These are phyloP conservation scores for Pichia nakasei DNA, from an alignment of 805 yeast species.

Conservation along the genomic window DNA sequence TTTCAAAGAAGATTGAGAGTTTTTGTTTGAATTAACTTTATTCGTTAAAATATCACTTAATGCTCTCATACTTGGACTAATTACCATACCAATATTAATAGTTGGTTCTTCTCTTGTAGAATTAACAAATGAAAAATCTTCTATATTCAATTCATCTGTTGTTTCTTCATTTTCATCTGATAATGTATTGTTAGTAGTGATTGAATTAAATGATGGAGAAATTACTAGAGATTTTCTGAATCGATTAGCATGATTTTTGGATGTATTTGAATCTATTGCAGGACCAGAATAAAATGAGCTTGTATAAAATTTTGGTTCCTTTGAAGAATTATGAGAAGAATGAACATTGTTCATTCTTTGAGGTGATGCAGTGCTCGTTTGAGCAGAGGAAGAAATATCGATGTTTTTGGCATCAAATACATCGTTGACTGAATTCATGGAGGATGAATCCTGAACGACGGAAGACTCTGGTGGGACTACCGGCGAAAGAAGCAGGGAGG, in stretches of 20 bases:
- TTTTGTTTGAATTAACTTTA: slow-evolving; percentile 12
- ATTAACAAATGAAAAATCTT: background rate
- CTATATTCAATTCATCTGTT: slow-evolving; percentile 1
- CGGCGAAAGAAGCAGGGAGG: background rate
- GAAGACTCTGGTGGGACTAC: background rate
- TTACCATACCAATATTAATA: slow-evolving; percentile 22
- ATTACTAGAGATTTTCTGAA: slow-evolving; percentile 25
- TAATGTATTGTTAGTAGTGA: slow-evolving; percentile 8
- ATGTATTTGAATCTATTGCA: slow-evolving; percentile 10
- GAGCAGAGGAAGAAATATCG: slow-evolving; percentile 30
- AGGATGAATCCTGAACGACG: slow-evolving; percentile 16
- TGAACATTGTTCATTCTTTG: slow-evolving; percentile 1
- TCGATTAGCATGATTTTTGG: slow-evolving; percentile 21
- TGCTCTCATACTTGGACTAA: slow-evolving; percentile 30
- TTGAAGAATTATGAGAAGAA: background rate
- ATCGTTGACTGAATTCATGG: slow-evolving; percentile 27
- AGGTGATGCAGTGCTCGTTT: slow-evolving; percentile 28
- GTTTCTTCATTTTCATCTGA: background rate
- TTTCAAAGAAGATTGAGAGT: slow-evolving; percentile 3
- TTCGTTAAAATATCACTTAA: slow-evolving; percentile 25
- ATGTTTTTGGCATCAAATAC: slow-evolving; percentile 26
- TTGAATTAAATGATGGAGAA: slow-evolving; percentile 26
- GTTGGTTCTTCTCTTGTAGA: slow-evolving; percentile 24
- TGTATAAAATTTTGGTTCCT: slow-evolving; percentile 12
- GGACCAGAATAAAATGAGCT: slow-evolving; percentile 24